A percentile compares a stretch with the other conserved stretches of the same genome.
These are phyloP conservation scores for Skeletonema menzelii DNA, from an alignment of 108 stramenopile species.

Conservation along the genomic window DNA sequence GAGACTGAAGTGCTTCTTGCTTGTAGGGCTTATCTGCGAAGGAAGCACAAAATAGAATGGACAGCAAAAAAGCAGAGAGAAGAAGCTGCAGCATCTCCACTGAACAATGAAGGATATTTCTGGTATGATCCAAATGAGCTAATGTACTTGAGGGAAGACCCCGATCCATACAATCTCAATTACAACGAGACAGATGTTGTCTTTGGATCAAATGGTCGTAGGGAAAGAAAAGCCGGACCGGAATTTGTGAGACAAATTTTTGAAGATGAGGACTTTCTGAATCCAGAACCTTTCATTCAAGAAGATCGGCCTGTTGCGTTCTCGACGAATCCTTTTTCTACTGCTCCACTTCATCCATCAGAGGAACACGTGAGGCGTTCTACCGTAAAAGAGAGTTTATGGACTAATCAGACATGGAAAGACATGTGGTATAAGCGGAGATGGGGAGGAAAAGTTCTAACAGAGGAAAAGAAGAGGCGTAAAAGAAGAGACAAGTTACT, in stretches of 20 bases:
- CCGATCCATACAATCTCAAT: constrained; percentile 36
- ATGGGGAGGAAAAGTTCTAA: constrained; percentile 55
- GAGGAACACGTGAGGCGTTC: constrained; percentile 54
- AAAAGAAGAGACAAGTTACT: constrained; percentile 24
- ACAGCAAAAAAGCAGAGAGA: constrained; percentile 56
- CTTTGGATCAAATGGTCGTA: constrained; percentile 29
- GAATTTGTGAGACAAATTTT: constrained; percentile 18
- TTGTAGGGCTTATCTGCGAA: constrained; percentile 64
- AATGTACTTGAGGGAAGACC: constrained; percentile 41
- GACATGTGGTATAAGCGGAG: constrained; percentile 69
- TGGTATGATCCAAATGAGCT: constrained; percentile 44
- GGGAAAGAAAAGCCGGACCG: constrained; percentile 15
- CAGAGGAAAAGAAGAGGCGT: constrained; percentile 17
- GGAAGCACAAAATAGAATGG: constrained; percentile 60
- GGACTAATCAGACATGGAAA: constrained; percentile 70
- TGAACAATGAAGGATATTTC: constrained; percentile 41
- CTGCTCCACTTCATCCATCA: constrained; percentile 45
- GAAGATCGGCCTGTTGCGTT: constrained; percentile 24
- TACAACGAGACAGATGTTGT: constrained; percentile 25
- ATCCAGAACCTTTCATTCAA: not conserved
- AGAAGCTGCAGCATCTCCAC: constrained; percentile 31
- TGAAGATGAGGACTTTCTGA: constrained; percentile 14
- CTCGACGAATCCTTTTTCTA: constrained; percentile 57
- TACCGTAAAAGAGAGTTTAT: constrained; percentile 44
- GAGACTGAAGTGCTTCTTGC: constrained; percentile 67